Base-by-base conservation (phyloP, 257 asterid genomes). In the Nemophila menziesii region DNA sequence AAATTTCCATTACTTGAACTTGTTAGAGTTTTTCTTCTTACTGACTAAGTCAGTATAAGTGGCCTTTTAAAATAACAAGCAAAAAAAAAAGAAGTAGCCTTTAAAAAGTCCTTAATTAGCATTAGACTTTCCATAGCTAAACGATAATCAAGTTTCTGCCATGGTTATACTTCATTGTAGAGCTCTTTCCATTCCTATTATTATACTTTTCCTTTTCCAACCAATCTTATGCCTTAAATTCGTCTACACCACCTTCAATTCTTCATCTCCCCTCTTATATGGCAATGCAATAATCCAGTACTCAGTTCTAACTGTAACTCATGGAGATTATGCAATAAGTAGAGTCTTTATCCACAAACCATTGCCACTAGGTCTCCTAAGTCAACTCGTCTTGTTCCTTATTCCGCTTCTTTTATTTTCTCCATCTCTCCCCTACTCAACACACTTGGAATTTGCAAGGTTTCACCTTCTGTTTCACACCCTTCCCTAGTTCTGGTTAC, bases 401-500 rank as follows among this genome's bases (percentile, higher is more conserved):
- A 79, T 39, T 75, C 76, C 2, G 62, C 95, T 1, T 84, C 93
- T 14, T 84, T 84, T 67, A 70, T 84, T 4, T 84, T 84, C 63
- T 65, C 90, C 26, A 84, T 84, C 11, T 89, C 93, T 1, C 62
- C 63, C 27, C 16, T 41, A 10, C 36, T 29, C 6, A 64, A 65
- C 36, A 47, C 50, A 0, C 5, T 26, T 26, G 6, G 79, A 7
- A 80, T 13, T 86, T 90, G 0, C 86, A 73, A 62, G 95, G 95
- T 34, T 39, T 84, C 18, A 80, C 77, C 39, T 77, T 84, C 74
- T 56, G 74, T 43, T 80, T 84, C 51, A 62, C 57, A 2, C 95
- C 95, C 2, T 37, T 15, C 1, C 44, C 37, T 20, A 83, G 83
- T 4, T 69, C 68, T 29, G 34, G 55, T 15, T 82, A 79, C 13